A percentile compares a stretch with the other conserved stretches of the same genome.
These are phyloP conservation scores for Neurospora terricola DNA, from an alignment of 495 filamentous ascomycete species.

Conservation along the genomic window DNA sequence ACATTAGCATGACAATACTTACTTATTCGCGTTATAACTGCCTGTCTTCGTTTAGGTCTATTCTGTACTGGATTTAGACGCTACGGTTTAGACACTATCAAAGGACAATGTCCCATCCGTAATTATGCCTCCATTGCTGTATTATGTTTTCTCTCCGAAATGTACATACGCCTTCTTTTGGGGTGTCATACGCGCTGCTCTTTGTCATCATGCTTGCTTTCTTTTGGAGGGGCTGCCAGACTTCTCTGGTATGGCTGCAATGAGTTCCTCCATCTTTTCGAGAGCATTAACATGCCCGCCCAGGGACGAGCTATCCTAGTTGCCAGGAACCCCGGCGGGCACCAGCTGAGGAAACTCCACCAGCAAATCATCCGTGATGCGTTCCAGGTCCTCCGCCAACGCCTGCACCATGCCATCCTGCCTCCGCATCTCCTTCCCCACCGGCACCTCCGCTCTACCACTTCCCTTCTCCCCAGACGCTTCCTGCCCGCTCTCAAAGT, in stretches of 20 bases:
- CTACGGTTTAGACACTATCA: background rate
- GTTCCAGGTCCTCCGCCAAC: slow-evolving; percentile 80
- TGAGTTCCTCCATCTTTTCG: background rate
- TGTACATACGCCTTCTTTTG: background rate
- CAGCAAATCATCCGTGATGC: slow-evolving; percentile 65
- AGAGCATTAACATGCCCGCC: background rate
- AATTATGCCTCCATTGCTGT: background rate
- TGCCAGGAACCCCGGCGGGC: slow-evolving; percentile 9
- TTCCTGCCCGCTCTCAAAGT: slow-evolving; percentile 58
- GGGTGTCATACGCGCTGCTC: background rate
- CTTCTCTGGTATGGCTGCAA: background rate
- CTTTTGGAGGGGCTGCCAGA: background rate
- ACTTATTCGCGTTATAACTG: background rate
- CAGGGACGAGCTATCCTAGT: background rate
- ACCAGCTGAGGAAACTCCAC: slow-evolving; percentile 51
- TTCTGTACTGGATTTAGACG: background rate
- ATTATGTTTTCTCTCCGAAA: background rate
- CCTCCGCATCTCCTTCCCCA: slow-evolving; percentile 60
- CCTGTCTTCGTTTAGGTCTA: background rate
- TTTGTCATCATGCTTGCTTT: background rate
- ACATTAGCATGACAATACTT: background rate
- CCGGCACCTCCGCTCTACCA: slow-evolving; percentile 45
- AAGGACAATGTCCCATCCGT: background rate
- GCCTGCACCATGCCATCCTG: slow-evolving; percentile 87
- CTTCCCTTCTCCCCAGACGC: slow-evolving; percentile 55